Evolutionary conservation across 345 rosid genomes (phyloP).

Genomic region (Psidium guajava): DNA sequence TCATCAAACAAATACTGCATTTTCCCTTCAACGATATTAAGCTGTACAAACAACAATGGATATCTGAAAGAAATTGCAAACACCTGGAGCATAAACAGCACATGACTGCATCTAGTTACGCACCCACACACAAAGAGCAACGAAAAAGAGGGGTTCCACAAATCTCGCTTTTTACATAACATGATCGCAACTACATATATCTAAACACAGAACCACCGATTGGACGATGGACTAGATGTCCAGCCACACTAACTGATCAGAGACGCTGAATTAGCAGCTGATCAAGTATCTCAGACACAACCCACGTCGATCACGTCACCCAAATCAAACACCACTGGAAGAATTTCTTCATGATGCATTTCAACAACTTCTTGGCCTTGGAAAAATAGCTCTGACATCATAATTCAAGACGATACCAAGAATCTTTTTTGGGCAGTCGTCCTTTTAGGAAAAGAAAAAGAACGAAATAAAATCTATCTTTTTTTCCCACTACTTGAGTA

Average conservation of each 20-base stretch:
- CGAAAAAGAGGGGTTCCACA: not conserved
- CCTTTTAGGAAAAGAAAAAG: not conserved
- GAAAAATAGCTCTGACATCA: not conserved
- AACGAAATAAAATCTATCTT: not conserved
- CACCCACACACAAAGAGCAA: not conserved
- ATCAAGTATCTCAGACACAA: not conserved
- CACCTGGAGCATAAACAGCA: not conserved
- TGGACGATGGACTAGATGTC: not conserved
- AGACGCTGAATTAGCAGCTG: not conserved
- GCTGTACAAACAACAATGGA: constrained; percentile 15
- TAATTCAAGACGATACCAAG: not conserved
- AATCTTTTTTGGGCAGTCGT: not conserved
- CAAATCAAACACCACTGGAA: not conserved
- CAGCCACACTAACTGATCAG: not conserved
- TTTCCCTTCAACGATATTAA: constrained; percentile 94
- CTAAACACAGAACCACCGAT: not conserved
- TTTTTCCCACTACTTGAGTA: not conserved
- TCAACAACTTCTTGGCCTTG: not conserved
- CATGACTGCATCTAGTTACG: not conserved
- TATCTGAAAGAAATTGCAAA: not conserved
- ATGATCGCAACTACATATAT: not conserved
- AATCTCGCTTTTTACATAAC: not conserved
- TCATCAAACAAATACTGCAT: constrained; percentile 96
- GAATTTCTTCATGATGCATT: not conserved
- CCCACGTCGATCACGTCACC: not conserved